A percentile compares a stretch with the other conserved stretches of the same genome.
These are phyloP conservation scores for Fusarium heterosporum DNA, from an alignment of 2,329 filamentous ascomycete species.

Conservation along the genomic window DNA sequence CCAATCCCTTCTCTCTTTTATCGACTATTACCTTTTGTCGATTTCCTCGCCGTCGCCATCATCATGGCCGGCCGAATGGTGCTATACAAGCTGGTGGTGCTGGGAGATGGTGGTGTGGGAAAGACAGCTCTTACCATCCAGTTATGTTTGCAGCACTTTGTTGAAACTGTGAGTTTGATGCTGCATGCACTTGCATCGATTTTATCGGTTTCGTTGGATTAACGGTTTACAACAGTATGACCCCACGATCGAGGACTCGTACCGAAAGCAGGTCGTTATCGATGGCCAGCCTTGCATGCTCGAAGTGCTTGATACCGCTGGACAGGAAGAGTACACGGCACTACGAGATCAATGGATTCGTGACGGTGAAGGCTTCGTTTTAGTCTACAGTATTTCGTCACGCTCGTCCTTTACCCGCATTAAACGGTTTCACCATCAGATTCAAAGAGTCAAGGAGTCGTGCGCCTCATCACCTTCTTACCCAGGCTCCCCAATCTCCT, in stretches of 20 bases:
- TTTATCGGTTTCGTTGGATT: conserved; percentile 15
- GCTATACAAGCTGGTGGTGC: conserved; percentile 93
- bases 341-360: conserved; percentile 98
- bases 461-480: conserved; percentile 80
- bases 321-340: conserved; percentile 98
- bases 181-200: conserved; percentile 9
- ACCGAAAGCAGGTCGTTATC: conserved; percentile 91
- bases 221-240: conserved; percentile 71
- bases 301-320: conserved; percentile 95
- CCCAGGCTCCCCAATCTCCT: conserved; percentile 76
- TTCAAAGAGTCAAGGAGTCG: conserved; percentile 96
- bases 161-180: conserved; percentile 78
- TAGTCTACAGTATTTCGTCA: conserved; percentile 98
- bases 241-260: conserved; percentile 89
- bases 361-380: conserved; percentile 95
- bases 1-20: conserved; percentile 24
- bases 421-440: conserved; percentile 95
- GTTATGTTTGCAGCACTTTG: conserved; percentile 97
- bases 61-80: conserved; percentile 93
- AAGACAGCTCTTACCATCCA: conserved; percentile 96
- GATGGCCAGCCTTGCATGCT: conserved; percentile 97
- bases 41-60: conserved; percentile 45
- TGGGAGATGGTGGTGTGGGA: conserved; percentile 92
- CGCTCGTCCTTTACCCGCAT: conserved; percentile 95
- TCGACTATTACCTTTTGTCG: conserved; percentile 36